These are phyloP conservation scores for Ceratocystis lukuohia DNA, from an alignment of 2,329 filamentous ascomycete genomes.

Conservation along the genomic window DNA sequence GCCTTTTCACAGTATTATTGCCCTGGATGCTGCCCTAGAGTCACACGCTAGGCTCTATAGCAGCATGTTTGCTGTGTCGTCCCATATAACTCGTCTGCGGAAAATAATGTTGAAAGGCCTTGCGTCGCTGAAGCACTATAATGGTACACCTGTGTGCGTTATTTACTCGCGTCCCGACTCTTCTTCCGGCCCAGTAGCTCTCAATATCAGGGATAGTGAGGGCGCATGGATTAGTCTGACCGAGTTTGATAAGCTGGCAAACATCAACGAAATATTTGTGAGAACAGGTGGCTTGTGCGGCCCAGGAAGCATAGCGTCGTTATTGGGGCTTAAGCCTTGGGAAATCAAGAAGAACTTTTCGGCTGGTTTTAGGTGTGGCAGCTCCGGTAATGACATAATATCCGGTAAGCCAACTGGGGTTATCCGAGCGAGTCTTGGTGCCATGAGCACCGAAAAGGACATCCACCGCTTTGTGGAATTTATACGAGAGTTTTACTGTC, in stretches of 20 bases:
- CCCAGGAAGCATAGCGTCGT: conserved; percentile 67
- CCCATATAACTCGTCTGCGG: conserved; percentile 56
- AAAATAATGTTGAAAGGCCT: conserved; percentile 47
- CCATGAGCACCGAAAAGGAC: conserved; percentile 72
- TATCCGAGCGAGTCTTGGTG: conserved; percentile 72
- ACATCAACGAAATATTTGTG: conserved; percentile 66
- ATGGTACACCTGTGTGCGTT: conserved; percentile 49
- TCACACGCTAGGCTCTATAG: conserved; percentile 43
- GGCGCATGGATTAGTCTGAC: conserved; percentile 67
- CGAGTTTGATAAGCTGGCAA: conserved; percentile 78
- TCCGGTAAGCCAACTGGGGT: conserved; percentile 78
- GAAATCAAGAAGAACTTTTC: conserved; percentile 79
- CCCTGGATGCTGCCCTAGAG: conserved; percentile 45
- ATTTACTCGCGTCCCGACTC: conserved; percentile 42
- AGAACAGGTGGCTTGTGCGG: conserved; percentile 86
- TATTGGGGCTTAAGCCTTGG: conserved; percentile 60
- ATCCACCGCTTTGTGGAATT: conserved; percentile 60
- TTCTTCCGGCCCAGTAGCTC: conserved; percentile 66
- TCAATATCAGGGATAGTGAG: conserved; percentile 59
- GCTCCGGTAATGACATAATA: conserved; percentile 61
- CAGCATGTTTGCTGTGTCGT: conserved; percentile 48
- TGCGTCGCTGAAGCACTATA: conserved; percentile 49
- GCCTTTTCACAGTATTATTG: conserved; percentile 52
- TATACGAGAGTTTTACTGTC: conserved; percentile 42
- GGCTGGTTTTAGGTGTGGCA: conserved; percentile 70